Base-by-base conservation (phyloP, 2,329 filamentous ascomycete species). In the Claviceps cyperi region DNA sequence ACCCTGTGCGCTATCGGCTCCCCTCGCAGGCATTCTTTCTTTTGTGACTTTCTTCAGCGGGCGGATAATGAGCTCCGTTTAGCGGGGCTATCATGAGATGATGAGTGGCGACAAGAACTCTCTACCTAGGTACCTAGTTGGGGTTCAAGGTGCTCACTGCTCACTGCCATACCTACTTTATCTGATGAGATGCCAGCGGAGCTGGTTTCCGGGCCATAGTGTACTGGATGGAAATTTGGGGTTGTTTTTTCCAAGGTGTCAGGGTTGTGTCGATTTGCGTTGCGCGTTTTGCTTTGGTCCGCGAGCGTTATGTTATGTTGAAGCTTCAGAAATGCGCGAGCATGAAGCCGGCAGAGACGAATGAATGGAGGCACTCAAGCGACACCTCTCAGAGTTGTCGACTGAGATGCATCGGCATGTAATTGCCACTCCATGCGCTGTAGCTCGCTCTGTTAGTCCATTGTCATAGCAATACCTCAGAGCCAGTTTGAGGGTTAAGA, bases 1-100 rank as follows among this genome's bases (percentile, higher is more conserved):
- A 36, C 50, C 46, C 14, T 45, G 50, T 22, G 35, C 8, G 61
- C 65, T 37, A 61, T 62, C 47, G 61, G 60, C 1, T 61, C 62
- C 50, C 28, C 58, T 62, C 0, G 63, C 55, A 3, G 67, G 67
- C 1, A 58, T 68, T 0, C 54, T 64, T 81, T 81, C 57, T 71
- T 71, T 73, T 2, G 60, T 77, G n/a, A 66, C 74, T 15, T 71
- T 74, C 2, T 62, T 84, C 37, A 73, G 73, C 0, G 77, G 76
- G 2, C 63, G 84, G 15, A 72, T 74, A 2, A 74, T 77, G 0
- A 76, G 69, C 50, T 78, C 79, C 0, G 78, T 81, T 54, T 54
- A 74, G 68, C 0, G 77, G 78, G 0, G 69, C 70, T 0, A 68
- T 69, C 44, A 47, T 69, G 2, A 55, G 61, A 68, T 69, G 43